Evolutionary conservation across 2,329 filamentous ascomycete species (phyloP), one percentile per base, ranked within the genome.

Genomic region (Cylindrodendrum hubeiense): DNA sequence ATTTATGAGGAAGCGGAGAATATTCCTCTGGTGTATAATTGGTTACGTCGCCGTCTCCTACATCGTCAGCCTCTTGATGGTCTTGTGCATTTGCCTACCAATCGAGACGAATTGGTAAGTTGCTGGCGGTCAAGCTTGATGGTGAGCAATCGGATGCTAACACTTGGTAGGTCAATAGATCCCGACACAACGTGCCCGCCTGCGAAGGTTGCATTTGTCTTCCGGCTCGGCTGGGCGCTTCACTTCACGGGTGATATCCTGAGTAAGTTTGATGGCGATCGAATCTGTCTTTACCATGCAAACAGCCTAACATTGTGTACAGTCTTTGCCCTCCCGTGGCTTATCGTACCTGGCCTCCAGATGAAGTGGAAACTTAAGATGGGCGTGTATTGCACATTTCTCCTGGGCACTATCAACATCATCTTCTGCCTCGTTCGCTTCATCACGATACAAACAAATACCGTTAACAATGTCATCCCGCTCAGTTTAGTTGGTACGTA

Each of bases 391-490:
- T 57, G 50, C 3, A 59, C 70, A 12, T 72, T 72, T 12, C 58
- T 68, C 2, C 47, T 72, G 0, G 70, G 70, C 0, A 10, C 68
- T 0, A 53, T 72, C 17, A 70, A 72, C 4, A 68, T 72, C 5
- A 60, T 67, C 3, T 67, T 70, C 19, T 68, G 67, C 0, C 41
- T 72, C 10, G 62, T 70, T 2, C 66, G 70, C 3, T 71, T 69
- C 21, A 30, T 72, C 5, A 62, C 60, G 10, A 55, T 72, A 1
- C 65, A 69, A 13, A 51, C 65, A 5, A 54, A 50, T 5, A 12
- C 21, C 15, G 2, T 19, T 3, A 63, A 64, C 1, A 41, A 55
- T 2, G 71, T 69, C 13, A 19, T 60, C 9, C 65, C 70, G 1
- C 69, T 72, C 4, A 72, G 68, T 24, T 62, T 59, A 12, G 54